Percentiles rank a stretch among this genome's conserved stretches.
Evolutionary conservation across 306 rosid species (phyloP).

Genomic region (Rosa multiflora): DNA sequence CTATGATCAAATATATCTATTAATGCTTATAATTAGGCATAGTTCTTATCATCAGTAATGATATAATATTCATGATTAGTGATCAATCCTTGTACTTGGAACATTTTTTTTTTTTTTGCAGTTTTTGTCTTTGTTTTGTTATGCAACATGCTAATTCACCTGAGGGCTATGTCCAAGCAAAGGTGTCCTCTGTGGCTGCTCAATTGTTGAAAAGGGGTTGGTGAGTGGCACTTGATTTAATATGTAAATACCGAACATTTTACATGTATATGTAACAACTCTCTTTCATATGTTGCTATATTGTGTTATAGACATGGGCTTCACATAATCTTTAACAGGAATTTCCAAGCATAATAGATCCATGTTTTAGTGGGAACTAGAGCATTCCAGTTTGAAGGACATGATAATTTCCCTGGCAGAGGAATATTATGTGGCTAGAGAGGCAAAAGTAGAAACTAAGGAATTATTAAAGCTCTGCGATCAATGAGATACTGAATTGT

Average conservation of each 20-base stretch:
- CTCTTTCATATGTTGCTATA: background rate
- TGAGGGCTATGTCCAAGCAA: slow-evolving; percentile 77
- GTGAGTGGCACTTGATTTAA: slow-evolving; percentile 41
- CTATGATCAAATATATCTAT: background rate
- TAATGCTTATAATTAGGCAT: background rate
- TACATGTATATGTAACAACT: background rate
- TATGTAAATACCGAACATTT: background rate
- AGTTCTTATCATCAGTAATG: background rate
- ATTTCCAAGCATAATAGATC: background rate
- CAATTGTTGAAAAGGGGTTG: slow-evolving; percentile 98
- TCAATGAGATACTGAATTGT: too few species aligned
- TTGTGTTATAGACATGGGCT: slow-evolving; percentile 5
- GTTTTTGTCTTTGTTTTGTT: slow-evolving; percentile 74
- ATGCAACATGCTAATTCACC: slow-evolving; percentile 86
- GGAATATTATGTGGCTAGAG: background rate
- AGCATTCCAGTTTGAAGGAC: background rate
- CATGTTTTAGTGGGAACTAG: background rate
- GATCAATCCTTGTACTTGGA: slow-evolving; percentile 27
- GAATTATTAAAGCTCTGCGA: too few species aligned
- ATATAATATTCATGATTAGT: background rate
- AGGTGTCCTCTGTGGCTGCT: slow-evolving; percentile 92
- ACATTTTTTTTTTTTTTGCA: slow-evolving; percentile 47
- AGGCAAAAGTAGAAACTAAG: too few species aligned
- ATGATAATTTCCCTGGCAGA: background rate
- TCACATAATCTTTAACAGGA: background rate